Evolutionary conservation across 257 asterid species (phyloP).

Genomic region (Marsdenia floribunda): DNA sequence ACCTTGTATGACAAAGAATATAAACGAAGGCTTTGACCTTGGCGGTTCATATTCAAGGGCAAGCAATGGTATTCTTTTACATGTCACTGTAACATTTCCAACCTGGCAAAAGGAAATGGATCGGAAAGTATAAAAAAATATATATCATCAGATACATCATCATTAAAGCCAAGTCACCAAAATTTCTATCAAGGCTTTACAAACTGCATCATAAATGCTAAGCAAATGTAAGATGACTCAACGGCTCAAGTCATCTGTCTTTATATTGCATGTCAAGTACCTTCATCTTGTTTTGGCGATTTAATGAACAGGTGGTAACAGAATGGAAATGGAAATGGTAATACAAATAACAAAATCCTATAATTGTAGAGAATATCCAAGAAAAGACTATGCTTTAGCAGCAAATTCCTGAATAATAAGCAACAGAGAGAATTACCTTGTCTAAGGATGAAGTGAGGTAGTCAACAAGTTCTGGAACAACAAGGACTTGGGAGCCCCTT

Average conservation of each 20-base stretch:
- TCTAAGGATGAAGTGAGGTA: constrained; percentile 60
- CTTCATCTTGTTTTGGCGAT: not conserved
- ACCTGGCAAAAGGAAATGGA: constrained; percentile 44
- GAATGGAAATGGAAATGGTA: not conserved
- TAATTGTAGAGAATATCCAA: not conserved
- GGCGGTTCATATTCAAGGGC: constrained; percentile 96
- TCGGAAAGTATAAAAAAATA: not conserved
- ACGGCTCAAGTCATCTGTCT: not conserved
- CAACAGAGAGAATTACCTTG: constrained; percentile 46
- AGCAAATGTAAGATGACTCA: not conserved
- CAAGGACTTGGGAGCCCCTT: constrained; percentile 82
- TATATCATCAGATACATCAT: not conserved
- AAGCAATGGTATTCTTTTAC: constrained; percentile 76
- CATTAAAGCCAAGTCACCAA: not conserved
- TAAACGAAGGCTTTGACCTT: constrained; percentile 38
- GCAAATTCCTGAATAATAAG: not conserved
- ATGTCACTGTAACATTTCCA: constrained; percentile 79
- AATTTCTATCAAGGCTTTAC: not conserved
- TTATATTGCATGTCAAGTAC: not conserved
- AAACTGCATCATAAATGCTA: not conserved
- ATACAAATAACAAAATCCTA: not conserved
- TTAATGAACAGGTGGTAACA: not conserved
- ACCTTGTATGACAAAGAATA: constrained; percentile 10
- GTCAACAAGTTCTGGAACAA: constrained; percentile 91
- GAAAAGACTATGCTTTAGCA: not conserved